Evolutionary conservation across 2,329 filamentous ascomycete species (phyloP), one percentile per base, ranked within the genome.

Genomic region (Fusarium coicis): DNA sequence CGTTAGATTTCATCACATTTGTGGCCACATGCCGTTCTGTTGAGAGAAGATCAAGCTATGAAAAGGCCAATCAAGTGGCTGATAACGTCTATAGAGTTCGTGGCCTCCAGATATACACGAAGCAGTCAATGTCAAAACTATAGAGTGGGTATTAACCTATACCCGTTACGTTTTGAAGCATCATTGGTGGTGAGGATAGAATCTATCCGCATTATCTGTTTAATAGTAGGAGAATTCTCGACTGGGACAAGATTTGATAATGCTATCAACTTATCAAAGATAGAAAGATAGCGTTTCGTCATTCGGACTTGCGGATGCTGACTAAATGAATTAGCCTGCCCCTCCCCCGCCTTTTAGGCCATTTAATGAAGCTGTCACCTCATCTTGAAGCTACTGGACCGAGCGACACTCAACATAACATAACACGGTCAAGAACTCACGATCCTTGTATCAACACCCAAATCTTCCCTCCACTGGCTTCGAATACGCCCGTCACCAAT

Each of bases 281-380:
- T 9, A 2, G 10, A 32, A 9, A 32, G 47, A 50, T 23, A 23
- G 21, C 34, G 49, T 67, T 74, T 66, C 72, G 64, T 74, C 72
- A 74, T 74, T 67, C 72, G 72, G 72, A 30, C 4, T 52, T 58
- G 68, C 72, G 65, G 72, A 67, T 74, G 72, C 72, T 74, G 72
- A 74, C 72, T 74, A 74, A 74, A 69, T 37, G 36, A 10, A 37
- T 74, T 23, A 56, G 32, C 19, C 32, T 44, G 65, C 71, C 67
- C 64, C 61, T 73, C 65, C 68, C 72, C 72, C 64, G 57, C 72
- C 54, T 67, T 73, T 67, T 57, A 42, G 52, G n/a, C n/a, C 34
- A 43, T 40, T 21, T 28, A 15, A 46, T 65, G 62, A 60, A 66
- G 62, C 62, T 66, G 43, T 66, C 62, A 71, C 53, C 56, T 69